Conservation (phyloP, 1,284 basidiomycete species). For the Ceraceosorus bombacis region DNA sequence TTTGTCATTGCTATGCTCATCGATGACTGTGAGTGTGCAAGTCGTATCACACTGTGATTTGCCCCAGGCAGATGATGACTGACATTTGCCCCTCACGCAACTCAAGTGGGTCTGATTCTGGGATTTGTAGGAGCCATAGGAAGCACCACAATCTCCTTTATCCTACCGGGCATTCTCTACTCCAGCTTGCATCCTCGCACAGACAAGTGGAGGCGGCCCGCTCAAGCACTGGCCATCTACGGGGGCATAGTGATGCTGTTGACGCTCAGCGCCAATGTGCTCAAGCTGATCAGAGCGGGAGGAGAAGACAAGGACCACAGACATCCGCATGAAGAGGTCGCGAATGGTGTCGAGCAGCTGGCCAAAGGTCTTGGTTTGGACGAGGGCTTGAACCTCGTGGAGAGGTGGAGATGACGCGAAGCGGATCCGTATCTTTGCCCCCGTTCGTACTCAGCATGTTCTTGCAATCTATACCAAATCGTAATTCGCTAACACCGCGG, state of each 20-base stretch:
- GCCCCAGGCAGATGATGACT: neutral
- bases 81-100: too few relatives aligned
- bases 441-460: too few relatives aligned
- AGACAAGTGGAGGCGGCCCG: slow-evolving; percentile 18
- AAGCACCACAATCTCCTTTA: slow-evolving; percentile 91
- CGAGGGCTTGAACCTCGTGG: too few relatives aligned
- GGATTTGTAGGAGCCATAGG: slow-evolving; percentile 96
- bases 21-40: slow-evolving; percentile 22
- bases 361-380: too few relatives aligned
- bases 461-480: too few relatives aligned
- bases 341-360: too few relatives aligned
- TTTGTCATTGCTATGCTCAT: slow-evolving; percentile 37
- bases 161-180: slow-evolving; percentile 64
- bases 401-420: too few relatives aligned
- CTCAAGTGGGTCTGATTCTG: slow-evolving; percentile 40
- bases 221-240: slow-evolving; percentile 22
- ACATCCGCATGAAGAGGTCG: too few relatives aligned
- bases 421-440: too few relatives aligned
- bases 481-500: too few relatives aligned
- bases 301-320: too few relatives aligned
- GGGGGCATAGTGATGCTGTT: slow-evolving; percentile 32
- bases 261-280: slow-evolving; percentile 31
- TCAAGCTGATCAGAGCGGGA: slow-evolving; percentile 26
- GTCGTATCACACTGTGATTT: neutral
- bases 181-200: slow-evolving; percentile 20